phyloP scores from a whole-genome alignment of 176 grass and related monocot genomes.

The Oropetium thomaeum region DNA sequence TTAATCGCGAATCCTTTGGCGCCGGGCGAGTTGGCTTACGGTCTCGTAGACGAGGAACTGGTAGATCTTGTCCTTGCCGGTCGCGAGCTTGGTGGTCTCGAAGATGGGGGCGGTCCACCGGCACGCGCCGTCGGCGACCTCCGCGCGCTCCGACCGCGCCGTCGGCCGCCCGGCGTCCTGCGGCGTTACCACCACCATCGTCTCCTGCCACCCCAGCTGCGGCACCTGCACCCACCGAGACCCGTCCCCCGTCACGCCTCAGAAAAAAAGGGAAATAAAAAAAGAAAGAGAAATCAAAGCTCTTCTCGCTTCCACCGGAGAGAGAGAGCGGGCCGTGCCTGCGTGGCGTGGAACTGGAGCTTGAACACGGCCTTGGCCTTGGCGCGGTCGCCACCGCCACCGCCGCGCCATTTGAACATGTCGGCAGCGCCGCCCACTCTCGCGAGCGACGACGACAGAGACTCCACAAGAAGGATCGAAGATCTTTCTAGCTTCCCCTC shows the following conservation, averaged over 20 bases:
- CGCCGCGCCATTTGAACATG: slow-evolving; percentile 95
- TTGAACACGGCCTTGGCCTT: slow-evolving; percentile 90
- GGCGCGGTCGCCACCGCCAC: slow-evolving; percentile 66
- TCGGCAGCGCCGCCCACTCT: slow-evolving; percentile 5
- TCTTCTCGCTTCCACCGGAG: background rate
- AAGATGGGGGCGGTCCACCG: slow-evolving; percentile 58
- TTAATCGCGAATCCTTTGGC: background rate
- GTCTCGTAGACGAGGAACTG: slow-evolving; percentile 71
- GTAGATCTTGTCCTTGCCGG: slow-evolving; percentile 85
- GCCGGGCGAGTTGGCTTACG: slow-evolving; percentile 30
- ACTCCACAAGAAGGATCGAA: background rate
- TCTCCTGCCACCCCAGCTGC: slow-evolving; percentile 57
- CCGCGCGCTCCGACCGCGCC: slow-evolving; percentile 60
- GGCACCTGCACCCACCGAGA: slow-evolving; percentile 47
- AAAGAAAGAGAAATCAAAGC: background rate
- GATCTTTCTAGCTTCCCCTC: background rate
- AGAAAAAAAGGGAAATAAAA: background rate
- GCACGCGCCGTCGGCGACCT: slow-evolving; percentile 62
- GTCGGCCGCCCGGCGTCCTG: slow-evolving; percentile 74
- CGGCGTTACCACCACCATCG: slow-evolving; percentile 78
- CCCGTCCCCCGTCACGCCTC: slow-evolving; percentile 21
- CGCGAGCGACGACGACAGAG: background rate
- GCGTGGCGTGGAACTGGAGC: slow-evolving; percentile 80
- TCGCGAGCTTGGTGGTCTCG: slow-evolving; percentile 64
- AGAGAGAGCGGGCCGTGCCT: slow-evolving; percentile 38